Evolutionary conservation across 495 filamentous ascomycete genomes (phyloP).

Genomic region (Trichoderma virens): DNA sequence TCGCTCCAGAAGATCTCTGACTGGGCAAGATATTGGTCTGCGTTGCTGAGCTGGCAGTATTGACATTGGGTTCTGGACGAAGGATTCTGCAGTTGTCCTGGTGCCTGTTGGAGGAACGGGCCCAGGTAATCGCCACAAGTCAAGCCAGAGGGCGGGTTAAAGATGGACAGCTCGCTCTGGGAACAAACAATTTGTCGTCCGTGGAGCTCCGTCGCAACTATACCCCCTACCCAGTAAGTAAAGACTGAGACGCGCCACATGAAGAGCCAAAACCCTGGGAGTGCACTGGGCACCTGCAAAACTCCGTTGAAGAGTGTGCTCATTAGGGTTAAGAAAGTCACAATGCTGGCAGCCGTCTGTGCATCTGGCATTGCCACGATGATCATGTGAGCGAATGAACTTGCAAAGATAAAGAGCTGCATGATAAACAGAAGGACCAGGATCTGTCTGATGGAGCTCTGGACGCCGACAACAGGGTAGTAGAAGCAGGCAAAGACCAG

Average conservation of each 20-base stretch:
- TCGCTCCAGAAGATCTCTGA: slow-evolving; percentile 40
- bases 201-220: slow-evolving; percentile 47
- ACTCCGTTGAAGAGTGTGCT: slow-evolving; percentile 46
- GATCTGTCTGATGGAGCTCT: slow-evolving; percentile 44
- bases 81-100: slow-evolving; percentile 40
- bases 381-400: slow-evolving; percentile 58
- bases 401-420: slow-evolving; percentile 51
- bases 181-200: slow-evolving; percentile 45
- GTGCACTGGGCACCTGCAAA: slow-evolving; percentile 35
- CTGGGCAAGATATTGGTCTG: slow-evolving; percentile 39
- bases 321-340: slow-evolving; percentile 55
- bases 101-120: slow-evolving; percentile 16
- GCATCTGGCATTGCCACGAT: slow-evolving; percentile 57
- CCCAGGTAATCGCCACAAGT: slow-evolving; percentile 23
- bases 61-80: slow-evolving; percentile 31
- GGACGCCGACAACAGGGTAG: slow-evolving; percentile 49
- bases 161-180: slow-evolving; percentile 40
- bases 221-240: slow-evolving; percentile 51
- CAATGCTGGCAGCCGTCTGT: slow-evolving; percentile 54
- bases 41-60: slow-evolving; percentile 38
- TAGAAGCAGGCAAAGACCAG: slow-evolving; percentile 57
- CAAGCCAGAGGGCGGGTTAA: slow-evolving; percentile 38
- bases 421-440: slow-evolving; percentile 52
- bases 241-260: slow-evolving; percentile 64
- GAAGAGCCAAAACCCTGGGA: slow-evolving; percentile 66